phyloP scores from a whole-genome alignment of 805 yeast species.

The Saccharomycopsis fodiens region DNA sequence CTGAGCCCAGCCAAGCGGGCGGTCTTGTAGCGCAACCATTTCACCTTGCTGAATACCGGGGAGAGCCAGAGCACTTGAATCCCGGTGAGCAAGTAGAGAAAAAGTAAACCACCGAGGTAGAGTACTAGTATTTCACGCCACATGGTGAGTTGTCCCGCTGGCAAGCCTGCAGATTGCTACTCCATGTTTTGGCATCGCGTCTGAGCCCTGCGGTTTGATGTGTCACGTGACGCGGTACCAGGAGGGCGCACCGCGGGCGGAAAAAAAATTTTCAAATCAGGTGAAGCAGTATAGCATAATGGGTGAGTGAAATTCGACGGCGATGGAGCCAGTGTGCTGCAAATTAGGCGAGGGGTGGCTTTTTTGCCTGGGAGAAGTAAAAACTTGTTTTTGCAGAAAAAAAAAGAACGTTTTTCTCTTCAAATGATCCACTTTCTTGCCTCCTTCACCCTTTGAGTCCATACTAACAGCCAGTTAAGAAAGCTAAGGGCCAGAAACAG shows the following conservation, averaged over 20 bases:
- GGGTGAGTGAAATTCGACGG: too few species aligned
- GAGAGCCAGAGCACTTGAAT: conserved; percentile 4
- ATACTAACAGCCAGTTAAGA: conserved; percentile 43
- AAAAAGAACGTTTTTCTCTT: too few species aligned
- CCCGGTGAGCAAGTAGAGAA: conserved; percentile 6
- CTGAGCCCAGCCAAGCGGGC: background rate
- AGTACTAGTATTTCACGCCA: too few species aligned
- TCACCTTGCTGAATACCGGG: conserved; percentile 6
- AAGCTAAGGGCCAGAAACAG: conserved; percentile 67
- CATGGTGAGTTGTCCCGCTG: too few species aligned
- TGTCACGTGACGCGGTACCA: background rate
- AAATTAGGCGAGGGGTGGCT: too few species aligned
- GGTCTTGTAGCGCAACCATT: background rate
- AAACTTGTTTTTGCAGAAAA: too few species aligned
- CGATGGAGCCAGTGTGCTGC: too few species aligned
- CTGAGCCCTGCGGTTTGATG: background rate
- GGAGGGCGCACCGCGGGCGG: background rate
- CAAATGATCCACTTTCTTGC: background rate
- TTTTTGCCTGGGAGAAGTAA: too few species aligned
- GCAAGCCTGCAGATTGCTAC: too few species aligned
- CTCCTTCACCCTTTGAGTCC: background rate
- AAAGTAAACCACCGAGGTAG: too few species aligned
- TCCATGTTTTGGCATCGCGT: too few species aligned
- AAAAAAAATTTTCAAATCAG: background rate
- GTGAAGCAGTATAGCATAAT: too few species aligned